These are phyloP conservation scores for Phytophthora multivora DNA, from an alignment of 352 stramenopile genomes.

Conservation along the genomic window DNA sequence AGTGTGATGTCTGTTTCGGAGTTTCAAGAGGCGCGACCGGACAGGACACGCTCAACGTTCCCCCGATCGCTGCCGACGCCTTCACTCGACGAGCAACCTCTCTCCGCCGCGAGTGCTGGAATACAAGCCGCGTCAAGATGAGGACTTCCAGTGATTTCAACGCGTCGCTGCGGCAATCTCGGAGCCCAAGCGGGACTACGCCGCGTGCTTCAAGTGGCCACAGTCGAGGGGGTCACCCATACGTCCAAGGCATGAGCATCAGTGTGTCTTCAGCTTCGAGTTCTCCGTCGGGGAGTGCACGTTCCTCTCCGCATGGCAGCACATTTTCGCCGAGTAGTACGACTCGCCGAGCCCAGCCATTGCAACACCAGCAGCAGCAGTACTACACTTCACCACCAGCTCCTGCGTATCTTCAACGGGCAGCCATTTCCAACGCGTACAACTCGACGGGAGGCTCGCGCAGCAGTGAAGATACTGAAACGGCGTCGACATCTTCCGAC, in stretches of 20 bases:
- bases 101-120: background rate
- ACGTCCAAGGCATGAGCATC: constrained; percentile 49
- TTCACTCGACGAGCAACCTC: constrained; percentile 2
- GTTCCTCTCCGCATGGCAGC: constrained; percentile 38
- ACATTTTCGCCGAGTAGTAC: constrained; percentile 28
- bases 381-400: constrained; percentile 20
- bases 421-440: constrained; percentile 70
- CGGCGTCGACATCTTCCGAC: constrained; percentile 62
- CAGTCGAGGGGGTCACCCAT: constrained; percentile 14
- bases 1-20: constrained; percentile 6
- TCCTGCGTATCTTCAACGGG: constrained; percentile 53
- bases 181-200: constrained; percentile 24
- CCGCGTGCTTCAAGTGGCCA: constrained; percentile 18
- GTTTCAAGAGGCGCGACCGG: constrained; percentile 27
- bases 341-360: constrained; percentile 31
- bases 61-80: background rate
- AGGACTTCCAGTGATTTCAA: constrained; percentile 44
- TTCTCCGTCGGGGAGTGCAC: constrained; percentile 34
- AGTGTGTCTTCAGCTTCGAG: constrained; percentile 47
- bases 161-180: constrained; percentile 29
- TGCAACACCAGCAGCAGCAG: constrained; percentile 34
- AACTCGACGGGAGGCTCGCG: constrained; percentile 34
- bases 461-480: constrained; percentile 57
- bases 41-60: constrained; percentile 8
- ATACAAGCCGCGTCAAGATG: constrained; percentile 20